Base-by-base conservation (phyloP, 441 rosid species). In the Populus hybrid region DNA sequence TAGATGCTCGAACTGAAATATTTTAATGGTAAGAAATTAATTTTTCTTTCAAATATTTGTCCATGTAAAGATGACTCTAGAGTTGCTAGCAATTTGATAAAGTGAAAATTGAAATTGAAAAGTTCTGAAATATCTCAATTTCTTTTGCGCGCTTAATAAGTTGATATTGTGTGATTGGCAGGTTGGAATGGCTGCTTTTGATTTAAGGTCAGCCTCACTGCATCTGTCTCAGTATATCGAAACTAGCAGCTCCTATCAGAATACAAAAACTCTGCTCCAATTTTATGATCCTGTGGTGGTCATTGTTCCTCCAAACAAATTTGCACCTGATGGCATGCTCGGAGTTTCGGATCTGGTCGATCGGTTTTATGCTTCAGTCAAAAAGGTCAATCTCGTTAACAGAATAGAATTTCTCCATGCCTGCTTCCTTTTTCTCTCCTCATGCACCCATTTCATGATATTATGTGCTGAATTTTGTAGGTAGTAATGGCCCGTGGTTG, bases 131-230 rank as follows among this genome's bases (percentile, higher is more conserved):
- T 6, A 21, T 33, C 69, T 6, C 8, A 12, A n/a, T 6, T 12
- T 9, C 16, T 9, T 21, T 72, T 31, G 28, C 65, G 18, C 11
- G n/a, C 28, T 42, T 31, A 42, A 11, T 2, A 9, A 18, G 63
- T 72, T 33, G 9, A 53, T 29, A 36, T 73, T 73, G 4, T 61
- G 11, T 65, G 76, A 69, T 14, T 72, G 59, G 70, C 83, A 96
- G 99, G 99, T 94, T 29, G 99, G 98, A 78, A 85, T 97, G 86
- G 97, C 98, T 75, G 97, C 98, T 79, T 93, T 96, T 82, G 98
- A 96, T 88, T 82, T 96, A 67, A 89, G 98, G 82, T 88, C 94
- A 69, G 99, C 98, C 24, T 83, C 98, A 16, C 81, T 94, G 83
- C 97, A 96, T 85, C 97, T 96, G 68, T 97, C 99, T 69, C 99